These are phyloP conservation scores for Trichopus zeylanicus DNA, from an alignment of 116 monocot species.

Conservation along the genomic window DNA sequence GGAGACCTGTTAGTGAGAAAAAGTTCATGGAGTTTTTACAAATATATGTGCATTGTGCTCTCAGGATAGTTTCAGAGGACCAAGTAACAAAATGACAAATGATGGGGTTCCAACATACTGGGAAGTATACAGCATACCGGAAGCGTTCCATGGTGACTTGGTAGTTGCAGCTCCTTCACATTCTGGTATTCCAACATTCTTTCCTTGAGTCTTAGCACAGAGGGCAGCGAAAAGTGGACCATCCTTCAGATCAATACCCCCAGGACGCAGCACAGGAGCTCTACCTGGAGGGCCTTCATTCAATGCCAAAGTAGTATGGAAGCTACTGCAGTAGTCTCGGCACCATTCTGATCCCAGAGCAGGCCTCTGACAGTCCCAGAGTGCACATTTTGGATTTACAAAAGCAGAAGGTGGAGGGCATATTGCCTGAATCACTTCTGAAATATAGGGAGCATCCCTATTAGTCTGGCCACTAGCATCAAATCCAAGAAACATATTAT, in stretches of 20 bases:
- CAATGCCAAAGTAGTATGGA: conserved; percentile 67
- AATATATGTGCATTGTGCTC: background rate
- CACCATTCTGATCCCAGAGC: conserved; percentile 66
- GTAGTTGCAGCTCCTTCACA: conserved; percentile 93
- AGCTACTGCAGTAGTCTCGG: conserved; percentile 75
- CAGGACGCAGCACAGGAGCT: conserved; percentile 80
- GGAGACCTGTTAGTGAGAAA: conserved; percentile 2
- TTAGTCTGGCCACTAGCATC: conserved; percentile 30
- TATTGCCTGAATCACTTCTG: conserved; percentile 64
- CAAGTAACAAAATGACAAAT: background rate
- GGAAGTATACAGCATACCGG: conserved; percentile 29
- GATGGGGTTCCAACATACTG: background rate
- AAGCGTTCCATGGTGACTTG: conserved; percentile 97
- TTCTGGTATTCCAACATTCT: conserved; percentile 91
- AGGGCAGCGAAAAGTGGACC: conserved; percentile 90
- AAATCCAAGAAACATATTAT: conserved; percentile 29
- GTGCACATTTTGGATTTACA: conserved; percentile 82
- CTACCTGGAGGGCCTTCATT: conserved; percentile 85
- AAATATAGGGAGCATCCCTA: conserved; percentile 31
- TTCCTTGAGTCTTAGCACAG: conserved; percentile 72
- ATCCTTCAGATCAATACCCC: conserved; percentile 95
- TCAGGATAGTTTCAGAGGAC: background rate
- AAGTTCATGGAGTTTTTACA: conserved; percentile 1
- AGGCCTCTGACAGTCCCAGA: conserved; percentile 95
- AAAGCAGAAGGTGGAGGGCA: conserved; percentile 79